phyloP scores from a whole-genome alignment of 805 yeast genomes.

The Pichia scutulata region DNA sequence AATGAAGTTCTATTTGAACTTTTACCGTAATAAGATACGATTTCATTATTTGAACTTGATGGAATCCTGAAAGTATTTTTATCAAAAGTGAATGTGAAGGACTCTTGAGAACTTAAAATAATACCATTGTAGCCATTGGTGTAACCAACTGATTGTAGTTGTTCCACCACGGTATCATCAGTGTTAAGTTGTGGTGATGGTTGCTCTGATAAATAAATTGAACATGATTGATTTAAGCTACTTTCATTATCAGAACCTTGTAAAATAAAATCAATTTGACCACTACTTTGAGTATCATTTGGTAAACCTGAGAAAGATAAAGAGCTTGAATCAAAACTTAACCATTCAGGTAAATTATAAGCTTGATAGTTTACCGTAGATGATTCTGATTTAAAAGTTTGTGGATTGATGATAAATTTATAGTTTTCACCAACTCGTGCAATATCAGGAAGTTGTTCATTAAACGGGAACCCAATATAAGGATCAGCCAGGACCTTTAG shows the following conservation, averaged over 20 bases:
- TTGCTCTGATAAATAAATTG: constrained; percentile 43
- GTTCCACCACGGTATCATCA: constrained; percentile 36
- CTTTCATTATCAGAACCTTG: constrained; percentile 61
- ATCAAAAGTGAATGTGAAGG: constrained; percentile 60
- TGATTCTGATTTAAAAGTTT: constrained; percentile 51
- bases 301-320: constrained; percentile 70
- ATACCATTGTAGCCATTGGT: constrained; percentile 74
- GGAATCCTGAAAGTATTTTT: constrained; percentile 46
- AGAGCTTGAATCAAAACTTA: constrained; percentile 54
- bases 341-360: constrained; percentile 66
- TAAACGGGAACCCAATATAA: constrained; percentile 65
- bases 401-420: constrained; percentile 56
- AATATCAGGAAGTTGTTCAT: constrained; percentile 79
- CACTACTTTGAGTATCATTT: constrained; percentile 11
- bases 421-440: constrained; percentile 64
- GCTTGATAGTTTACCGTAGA: constrained; percentile 46
- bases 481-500: constrained; percentile 35
- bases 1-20: constrained; percentile 78
- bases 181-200: constrained; percentile 46
- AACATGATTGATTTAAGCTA: constrained; percentile 40
- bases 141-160: constrained; percentile 56
- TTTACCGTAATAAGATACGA: constrained; percentile 70
- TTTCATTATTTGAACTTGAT: constrained; percentile 36
- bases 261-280: constrained; percentile 46
- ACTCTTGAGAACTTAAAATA: constrained; percentile 62